These are phyloP conservation scores for Xylona heveae DNA, from an alignment of 495 filamentous ascomycete genomes.

Conservation along the genomic window DNA sequence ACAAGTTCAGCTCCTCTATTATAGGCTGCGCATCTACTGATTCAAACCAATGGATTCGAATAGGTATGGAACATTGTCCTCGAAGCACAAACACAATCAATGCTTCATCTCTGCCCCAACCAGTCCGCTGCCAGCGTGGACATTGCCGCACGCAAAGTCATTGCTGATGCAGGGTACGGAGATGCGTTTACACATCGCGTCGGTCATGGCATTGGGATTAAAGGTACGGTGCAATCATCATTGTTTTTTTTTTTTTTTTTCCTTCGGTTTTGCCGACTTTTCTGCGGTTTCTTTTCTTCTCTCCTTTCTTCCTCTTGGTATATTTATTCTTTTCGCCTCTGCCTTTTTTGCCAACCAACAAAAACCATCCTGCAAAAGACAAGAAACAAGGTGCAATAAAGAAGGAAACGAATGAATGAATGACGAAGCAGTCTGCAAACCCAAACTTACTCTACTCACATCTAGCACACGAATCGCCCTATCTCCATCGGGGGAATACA, in stretches of 20 bases:
- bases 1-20: too few relatives aligned
- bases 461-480: constrained; percentile 30
- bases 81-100: constrained; percentile 26
- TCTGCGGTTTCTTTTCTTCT: too few relatives aligned
- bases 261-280: too few relatives aligned
- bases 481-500: constrained; percentile 31
- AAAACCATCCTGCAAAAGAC: too few relatives aligned
- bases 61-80: constrained; percentile 29
- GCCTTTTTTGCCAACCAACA: too few relatives aligned
- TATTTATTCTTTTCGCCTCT: too few relatives aligned
- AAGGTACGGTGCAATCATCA: constrained; percentile 15
- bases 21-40: too few relatives aligned
- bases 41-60: too few relatives aligned
- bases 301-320: too few relatives aligned
- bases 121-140: constrained; percentile 27
- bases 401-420: too few relatives aligned
- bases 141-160: constrained; percentile 28
- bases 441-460: neutral
- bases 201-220: constrained; percentile 35
- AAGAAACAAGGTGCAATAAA: too few relatives aligned
- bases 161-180: constrained; percentile 27
- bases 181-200: constrained; percentile 31
- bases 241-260: neutral
- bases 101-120: constrained; percentile 19
- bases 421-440: too few relatives aligned